Base-by-base conservation (phyloP, 306 rosid genomes). In the Hippophae gyantsensis region DNA sequence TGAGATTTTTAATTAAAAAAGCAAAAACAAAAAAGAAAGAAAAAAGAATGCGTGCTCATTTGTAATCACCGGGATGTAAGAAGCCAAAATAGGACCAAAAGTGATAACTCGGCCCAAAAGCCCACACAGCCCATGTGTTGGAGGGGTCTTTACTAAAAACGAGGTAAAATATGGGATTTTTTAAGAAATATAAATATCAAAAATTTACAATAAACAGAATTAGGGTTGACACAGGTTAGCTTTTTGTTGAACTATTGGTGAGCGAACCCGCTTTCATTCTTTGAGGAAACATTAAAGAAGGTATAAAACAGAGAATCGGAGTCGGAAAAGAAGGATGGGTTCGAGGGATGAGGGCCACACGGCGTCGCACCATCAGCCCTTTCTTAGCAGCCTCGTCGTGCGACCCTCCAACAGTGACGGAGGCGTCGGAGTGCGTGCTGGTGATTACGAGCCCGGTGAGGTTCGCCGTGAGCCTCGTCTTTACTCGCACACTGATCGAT, bases 341-440 rank as follows among this genome's bases (percentile, higher is more conserved):
- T 78, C 83, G 53, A 71, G 86, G 59, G 80, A 74, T 65, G 75
- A 71, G 49, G 81, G 68, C 57, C 80, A 71, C 43, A 62, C 72
- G 42, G 60, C 83, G 27, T 45, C 74, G 65, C 78, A 71, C 63
- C 80, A 74, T 56, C 86, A 71, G 71, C 86, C 82, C 43, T 64
- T 77, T 57, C 74, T 81, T 43, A 81, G 86, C 76, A 81, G 86
- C 74, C 86, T 81, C 54, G 83, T 81, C 14, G 72, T 81, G 2
- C 80, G 86, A 6, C 69, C 86, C 8, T 71, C 86, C 58, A 64
- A 57, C 63, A 74, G 74, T 57, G 86, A 74, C n/a, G 73, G 72
- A 12, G 78, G 74, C 1, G 38, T 68, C 5, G 72, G 72, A 14
- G 76, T 77, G 38, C 85, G 82, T 50, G 72, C 61, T 38, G 71